Evolutionary conservation across 179 eudicot genomes (phyloP).

Genomic region (Heliamphora ciliata): DNA sequence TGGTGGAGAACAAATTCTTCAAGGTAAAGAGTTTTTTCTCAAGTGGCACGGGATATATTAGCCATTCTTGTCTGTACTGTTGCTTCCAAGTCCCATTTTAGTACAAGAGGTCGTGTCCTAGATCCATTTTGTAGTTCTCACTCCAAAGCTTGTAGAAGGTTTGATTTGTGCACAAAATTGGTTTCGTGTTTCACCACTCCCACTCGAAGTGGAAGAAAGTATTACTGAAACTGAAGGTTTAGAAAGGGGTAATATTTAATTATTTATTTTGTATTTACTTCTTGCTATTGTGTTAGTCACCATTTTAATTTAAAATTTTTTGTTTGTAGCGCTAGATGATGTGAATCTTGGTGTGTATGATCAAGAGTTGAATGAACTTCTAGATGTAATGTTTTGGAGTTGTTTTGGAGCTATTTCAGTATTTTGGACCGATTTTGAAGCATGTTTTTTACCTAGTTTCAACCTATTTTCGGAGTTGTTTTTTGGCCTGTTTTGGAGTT

Average conservation of each 20-base stretch:
- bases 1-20: conserved; percentile 12
- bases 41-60: conserved; percentile 6
- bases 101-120: neutral
- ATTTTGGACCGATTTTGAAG: no score
- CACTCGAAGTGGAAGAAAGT: conserved; percentile 2
- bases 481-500: no score
- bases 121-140: conserved; percentile 4
- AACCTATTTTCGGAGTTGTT: no score
- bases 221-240: neutral
- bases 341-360: no score
- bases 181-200: neutral
- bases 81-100: neutral
- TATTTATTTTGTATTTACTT: neutral
- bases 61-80: neutral
- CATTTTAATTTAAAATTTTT: no score
- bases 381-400: no score
- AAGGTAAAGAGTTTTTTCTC: neutral
- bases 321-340: no score
- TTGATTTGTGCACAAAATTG: conserved; percentile 3
- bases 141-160: neutral
- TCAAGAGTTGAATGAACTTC: no score
- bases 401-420: no score
- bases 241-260: neutral
- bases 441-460: no score
- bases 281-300: no score